Percentiles rank a stretch among this genome's conserved stretches.
phyloP scores from a whole-genome alignment of 106 monocot genomes.

The Amphibolis antarctica region DNA sequence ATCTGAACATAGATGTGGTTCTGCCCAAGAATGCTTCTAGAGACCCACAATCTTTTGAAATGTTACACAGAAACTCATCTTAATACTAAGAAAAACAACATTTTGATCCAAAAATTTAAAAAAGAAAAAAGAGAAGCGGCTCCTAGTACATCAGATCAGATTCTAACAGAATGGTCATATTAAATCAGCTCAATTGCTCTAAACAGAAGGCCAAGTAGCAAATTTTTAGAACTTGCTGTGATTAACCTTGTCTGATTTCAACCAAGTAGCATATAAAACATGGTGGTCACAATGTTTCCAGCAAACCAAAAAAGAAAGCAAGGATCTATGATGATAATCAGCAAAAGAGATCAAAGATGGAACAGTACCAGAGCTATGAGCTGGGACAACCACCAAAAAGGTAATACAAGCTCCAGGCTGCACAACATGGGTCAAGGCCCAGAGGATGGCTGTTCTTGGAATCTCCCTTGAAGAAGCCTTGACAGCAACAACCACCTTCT shows the following conservation, averaged over 20 bases:
- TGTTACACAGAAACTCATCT: no score
- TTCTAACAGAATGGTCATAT: no score
- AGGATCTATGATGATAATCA: background rate
- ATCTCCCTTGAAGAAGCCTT: slow-evolving; percentile 80
- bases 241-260: no score
- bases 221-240: no score
- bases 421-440: slow-evolving; percentile 92
- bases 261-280: no score
- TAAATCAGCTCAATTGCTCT: no score
- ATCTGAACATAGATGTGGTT: no score
- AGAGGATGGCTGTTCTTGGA: slow-evolving; percentile 53
- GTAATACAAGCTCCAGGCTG: slow-evolving; percentile 71
- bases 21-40: no score
- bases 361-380: slow-evolving; percentile 44
- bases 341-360: background rate
- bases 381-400: slow-evolving; percentile 52
- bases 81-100: background rate
- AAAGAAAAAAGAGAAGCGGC: no score
- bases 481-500: slow-evolving; percentile 76
- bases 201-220: no score
- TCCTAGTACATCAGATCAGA: no score
- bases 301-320: background rate
- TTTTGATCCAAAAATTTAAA: background rate
- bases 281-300: background rate
- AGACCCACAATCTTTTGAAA: no score